These are phyloP conservation scores for Graphilbum ipis-grandicollis DNA, from an alignment of 2,329 filamentous ascomycete species.

Conservation along the genomic window DNA sequence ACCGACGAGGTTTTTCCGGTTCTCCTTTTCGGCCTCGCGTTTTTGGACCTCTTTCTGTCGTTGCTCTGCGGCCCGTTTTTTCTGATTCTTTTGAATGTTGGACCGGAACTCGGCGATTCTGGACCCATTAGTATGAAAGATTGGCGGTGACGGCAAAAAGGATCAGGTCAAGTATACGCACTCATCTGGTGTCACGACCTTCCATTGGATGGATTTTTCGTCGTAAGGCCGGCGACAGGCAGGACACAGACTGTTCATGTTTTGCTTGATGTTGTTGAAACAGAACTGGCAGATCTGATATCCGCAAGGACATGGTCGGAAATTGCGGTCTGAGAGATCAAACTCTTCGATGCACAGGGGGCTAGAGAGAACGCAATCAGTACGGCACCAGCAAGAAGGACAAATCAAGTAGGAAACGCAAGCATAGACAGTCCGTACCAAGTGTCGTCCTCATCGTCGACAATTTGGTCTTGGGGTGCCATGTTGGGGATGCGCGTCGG, in stretches of 20 bases:
- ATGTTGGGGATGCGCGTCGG: slow-evolving; percentile 28
- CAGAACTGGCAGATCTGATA: slow-evolving; percentile 99
- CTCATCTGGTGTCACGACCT: slow-evolving; percentile 89
- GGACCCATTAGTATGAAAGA: neutral
- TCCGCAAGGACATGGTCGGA: slow-evolving; percentile 89
- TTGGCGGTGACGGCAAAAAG: neutral
- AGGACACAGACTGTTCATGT: slow-evolving; percentile 94
- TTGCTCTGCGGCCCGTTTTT: slow-evolving; percentile 66
- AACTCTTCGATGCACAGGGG: slow-evolving; percentile 98
- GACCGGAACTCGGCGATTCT: slow-evolving; percentile 60
- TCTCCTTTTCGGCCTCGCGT: slow-evolving; percentile 87
- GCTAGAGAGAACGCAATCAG: slow-evolving; percentile 32
- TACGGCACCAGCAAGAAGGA: neutral
- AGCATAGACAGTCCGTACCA: slow-evolving; percentile 33
- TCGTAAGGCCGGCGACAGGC: slow-evolving; percentile 91
- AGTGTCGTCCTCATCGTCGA: slow-evolving; percentile 54
- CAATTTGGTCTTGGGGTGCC: slow-evolving; percentile 53
- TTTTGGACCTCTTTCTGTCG: slow-evolving; percentile 93
- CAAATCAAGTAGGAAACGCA: too few relatives aligned
- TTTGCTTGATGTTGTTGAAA: slow-evolving; percentile 98
- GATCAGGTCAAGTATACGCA: slow-evolving; percentile 31
- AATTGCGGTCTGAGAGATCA: slow-evolving; percentile 92
- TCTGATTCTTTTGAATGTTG: slow-evolving; percentile 76
- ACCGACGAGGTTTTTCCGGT: slow-evolving; percentile 87
- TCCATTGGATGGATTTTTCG: slow-evolving; percentile 94